These are phyloP conservation scores for Candida wancherniae DNA, from an alignment of 805 yeast species.

Conservation along the genomic window DNA sequence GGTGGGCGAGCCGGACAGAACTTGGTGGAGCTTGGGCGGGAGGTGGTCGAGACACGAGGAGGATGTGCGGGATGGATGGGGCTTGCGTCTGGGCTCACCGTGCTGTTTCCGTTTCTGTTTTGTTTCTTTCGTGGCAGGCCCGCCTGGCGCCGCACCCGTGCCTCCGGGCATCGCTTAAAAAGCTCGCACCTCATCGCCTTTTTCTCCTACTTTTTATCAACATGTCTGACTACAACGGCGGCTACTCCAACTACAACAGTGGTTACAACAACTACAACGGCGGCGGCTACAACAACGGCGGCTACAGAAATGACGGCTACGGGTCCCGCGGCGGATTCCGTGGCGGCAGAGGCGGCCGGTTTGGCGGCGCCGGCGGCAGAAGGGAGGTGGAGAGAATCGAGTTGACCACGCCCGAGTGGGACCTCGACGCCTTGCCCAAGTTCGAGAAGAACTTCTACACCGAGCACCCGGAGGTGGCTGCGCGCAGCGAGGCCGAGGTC, in stretches of 20 bases:
- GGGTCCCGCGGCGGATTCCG: conserved; percentile 35
- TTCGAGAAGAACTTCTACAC: conserved; percentile 93
- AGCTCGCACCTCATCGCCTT: background rate
- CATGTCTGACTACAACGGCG: conserved; percentile 20
- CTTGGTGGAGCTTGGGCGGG: background rate
- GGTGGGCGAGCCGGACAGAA: too few species aligned
- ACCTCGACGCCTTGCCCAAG: conserved; percentile 67
- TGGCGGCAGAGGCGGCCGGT: conserved; percentile 25
- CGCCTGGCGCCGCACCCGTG: too few species aligned
- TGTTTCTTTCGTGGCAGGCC: too few species aligned
- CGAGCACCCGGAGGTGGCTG: conserved; percentile 75
- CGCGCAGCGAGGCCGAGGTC: conserved; percentile 71
- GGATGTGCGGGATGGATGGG: background rate
- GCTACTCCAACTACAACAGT: conserved; percentile 28
- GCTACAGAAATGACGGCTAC: too few species aligned
- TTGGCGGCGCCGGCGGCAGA: conserved; percentile 23
- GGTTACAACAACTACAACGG: conserved; percentile 20
- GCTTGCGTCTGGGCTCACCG: background rate
- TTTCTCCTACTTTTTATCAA: background rate
- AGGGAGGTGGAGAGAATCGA: conserved; percentile 41
- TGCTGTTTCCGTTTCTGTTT: too few species aligned
- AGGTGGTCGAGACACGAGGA: background rate
- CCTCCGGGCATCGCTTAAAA: too few species aligned
- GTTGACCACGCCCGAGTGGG: conserved; percentile 77
- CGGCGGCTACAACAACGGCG: conserved; percentile 20